Evolutionary conservation across 208 protist species (phyloP).

Genomic region (Acanthamoeba sp.): DNA sequence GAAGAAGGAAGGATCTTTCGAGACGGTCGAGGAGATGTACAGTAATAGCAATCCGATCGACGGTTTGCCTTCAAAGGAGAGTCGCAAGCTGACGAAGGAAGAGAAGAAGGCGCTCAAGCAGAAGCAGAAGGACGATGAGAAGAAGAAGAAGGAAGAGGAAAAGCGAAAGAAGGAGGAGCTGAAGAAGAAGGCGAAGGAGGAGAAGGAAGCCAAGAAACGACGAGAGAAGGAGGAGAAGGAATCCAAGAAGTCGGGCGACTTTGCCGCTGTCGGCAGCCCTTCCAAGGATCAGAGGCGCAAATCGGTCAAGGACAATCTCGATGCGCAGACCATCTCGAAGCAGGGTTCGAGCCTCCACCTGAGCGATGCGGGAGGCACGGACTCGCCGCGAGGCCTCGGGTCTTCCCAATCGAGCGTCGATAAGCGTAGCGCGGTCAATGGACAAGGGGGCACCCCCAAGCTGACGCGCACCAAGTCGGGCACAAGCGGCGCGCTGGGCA

Average conservation of each 20-base stretch:
- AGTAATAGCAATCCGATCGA: constrained; percentile 8
- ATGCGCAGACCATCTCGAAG: background rate
- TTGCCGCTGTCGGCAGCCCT: too few relatives aligned
- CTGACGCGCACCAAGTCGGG: constrained; percentile 25
- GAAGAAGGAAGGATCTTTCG: too few relatives aligned
- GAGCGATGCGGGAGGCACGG: background rate
- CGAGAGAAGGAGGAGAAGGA: constrained; percentile 62
- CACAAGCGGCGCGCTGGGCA: background rate
- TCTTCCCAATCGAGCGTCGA: constrained; percentile 9
- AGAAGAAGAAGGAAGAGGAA: constrained; percentile 43
- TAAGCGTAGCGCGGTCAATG: background rate
- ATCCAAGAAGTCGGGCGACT: background rate
- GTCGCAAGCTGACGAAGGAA: constrained; percentile 14
- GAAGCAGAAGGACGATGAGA: constrained; percentile 51
- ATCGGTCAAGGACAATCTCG: constrained; percentile 37
- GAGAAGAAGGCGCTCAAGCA: constrained; percentile 49
- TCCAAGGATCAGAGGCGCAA: too few relatives aligned
- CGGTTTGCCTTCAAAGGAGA: background rate
- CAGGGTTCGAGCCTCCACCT: background rate
- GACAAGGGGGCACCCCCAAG: background rate
- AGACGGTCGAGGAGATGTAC: background rate
- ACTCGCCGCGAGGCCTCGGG: background rate
- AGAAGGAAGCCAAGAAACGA: constrained; percentile 60
- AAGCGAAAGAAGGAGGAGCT: constrained; percentile 53
- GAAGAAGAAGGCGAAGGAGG: constrained; percentile 59